phyloP scores from a whole-genome alignment of 169 alveolate species.

The Plasmodium blacklocki region DNA sequence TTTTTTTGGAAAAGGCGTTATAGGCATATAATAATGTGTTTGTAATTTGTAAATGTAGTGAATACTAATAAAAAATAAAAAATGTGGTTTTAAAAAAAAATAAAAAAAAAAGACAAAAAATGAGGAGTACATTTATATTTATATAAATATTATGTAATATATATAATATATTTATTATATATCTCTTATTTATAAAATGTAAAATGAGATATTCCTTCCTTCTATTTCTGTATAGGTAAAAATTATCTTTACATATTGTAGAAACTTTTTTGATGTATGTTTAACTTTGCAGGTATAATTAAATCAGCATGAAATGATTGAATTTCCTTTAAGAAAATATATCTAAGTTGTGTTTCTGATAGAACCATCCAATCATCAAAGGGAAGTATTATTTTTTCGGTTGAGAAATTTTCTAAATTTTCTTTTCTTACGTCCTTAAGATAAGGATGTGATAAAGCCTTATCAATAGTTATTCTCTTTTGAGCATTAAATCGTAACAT shows the following conservation, averaged over 20 bases:
- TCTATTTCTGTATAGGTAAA: no score
- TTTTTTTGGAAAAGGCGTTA: no score
- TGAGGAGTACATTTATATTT: no score
- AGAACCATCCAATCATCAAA: slow-evolving; percentile 93
- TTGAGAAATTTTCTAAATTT: slow-evolving; percentile 38
- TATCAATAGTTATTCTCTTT: slow-evolving; percentile 93
- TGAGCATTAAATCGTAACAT: slow-evolving; percentile 95
- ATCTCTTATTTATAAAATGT: no score
- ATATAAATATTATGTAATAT: no score
- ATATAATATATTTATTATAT: no score
- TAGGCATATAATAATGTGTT: no score
- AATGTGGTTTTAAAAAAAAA: no score
- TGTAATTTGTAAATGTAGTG: no score
- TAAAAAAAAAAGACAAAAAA: no score
- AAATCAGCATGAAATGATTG: slow-evolving; percentile 90
- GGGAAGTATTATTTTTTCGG: slow-evolving; percentile 86
- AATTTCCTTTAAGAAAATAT: slow-evolving; percentile 85
- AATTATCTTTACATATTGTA: not conserved
- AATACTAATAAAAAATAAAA: no score
- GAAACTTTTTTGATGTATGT: slow-evolving; percentile 34
- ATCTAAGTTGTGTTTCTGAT: slow-evolving; percentile 92
- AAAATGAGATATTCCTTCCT: no score
- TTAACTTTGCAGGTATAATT: slow-evolving; percentile 84
- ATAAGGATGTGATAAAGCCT: slow-evolving; percentile 94
- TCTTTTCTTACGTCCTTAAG: slow-evolving; percentile 90